Base-by-base conservation (phyloP, 805 yeast genomes). In the Saturnispora besseyi region DNA sequence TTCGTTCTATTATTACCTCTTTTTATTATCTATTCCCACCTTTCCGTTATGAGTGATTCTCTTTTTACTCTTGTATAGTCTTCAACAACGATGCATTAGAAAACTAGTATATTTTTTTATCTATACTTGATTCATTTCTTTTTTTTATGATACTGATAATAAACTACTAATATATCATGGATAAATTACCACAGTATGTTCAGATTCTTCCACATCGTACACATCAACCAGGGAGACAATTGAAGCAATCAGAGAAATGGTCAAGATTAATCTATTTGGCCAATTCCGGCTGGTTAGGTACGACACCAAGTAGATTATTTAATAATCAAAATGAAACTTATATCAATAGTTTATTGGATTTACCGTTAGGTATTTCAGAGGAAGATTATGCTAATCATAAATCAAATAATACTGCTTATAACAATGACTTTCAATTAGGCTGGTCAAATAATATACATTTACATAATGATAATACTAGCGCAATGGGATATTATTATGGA, bases 261-360 rank as follows among this genome's bases (percentile, higher is more conserved):
- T 34, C 26, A 12, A 21, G 29, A 22, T 46, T 46, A 30, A 46
- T 33, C 2, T 46, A 41, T 15, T 30, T 46, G 24, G 49, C 49
- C 8, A 46, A 41, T 33, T 46, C 49, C 4, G 49, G 49, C 41
- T 48, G 50, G 50, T 15, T 48, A 34, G 50, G 50, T 2, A 48
- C 42, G 3, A 42, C 29, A 12, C 46, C 50, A 41, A 34, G 46
- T 18, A 28, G 46, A 28, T 33, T 48, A 28, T 42, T 48, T 28
- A 48, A 32, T 22, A 41, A 43, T 43, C 18, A 26, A n/a, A 34
- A 33, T 36, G 29, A 29, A 18, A n/a, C 45, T 22, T 48, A 48
- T 13, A 34, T 48, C 7, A 28, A 48, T 28, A 22, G 36, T 13
- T 21, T 48, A 21, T 26, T 42, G 36, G 30, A 34, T 21, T 41